Base-by-base conservation (phyloP, 768 basidiomycete species). In the Mycena amicta region DNA sequence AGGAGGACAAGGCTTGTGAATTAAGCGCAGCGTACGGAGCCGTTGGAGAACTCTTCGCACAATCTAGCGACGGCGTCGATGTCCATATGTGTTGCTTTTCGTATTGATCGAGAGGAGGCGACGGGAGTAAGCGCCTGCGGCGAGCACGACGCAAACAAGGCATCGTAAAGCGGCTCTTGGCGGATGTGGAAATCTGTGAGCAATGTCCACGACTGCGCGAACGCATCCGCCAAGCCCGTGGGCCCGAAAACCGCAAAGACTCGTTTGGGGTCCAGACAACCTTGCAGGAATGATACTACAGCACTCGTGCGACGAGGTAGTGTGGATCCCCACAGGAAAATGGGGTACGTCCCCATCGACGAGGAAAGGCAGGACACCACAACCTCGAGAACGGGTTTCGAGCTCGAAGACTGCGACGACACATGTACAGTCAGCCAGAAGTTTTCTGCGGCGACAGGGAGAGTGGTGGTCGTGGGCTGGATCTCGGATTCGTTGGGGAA, bases 361-460 rank as follows among this genome's bases (percentile, higher is more conserved):
- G 74, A 77, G 46, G 69, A 69, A 50, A 79, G 75, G 62, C 83
- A 85, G 13, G 83, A 74, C 43, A 86, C 53, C 37, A 80, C 73
- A 40, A 83, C 59, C 25, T 81, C 77, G 46, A 83, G 74, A 1
- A 68, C 68, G 13, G 60, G 59, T 1, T 52, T 27, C 31, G 69
- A 68, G 15, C 70, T 65, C n/a, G 72, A 50, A 3, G 64, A 63
- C 26, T 77, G 76, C 78, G 80, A 83, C n/a, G n/a, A n/a, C n/a
- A n/a, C n/a, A n/a, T n/a, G n/a, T 26, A 80, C 61, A 4, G 82
- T 82, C 53, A 84, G 67, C 84, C 83, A 84, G 63, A 83, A 72
- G 26, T 74, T 71, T 28, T 66, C 70, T 16, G 62, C 22, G 33
- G 55, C 49, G 25, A 49, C 55, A 23, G 71, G 60, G 43, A 51